These are phyloP conservation scores for Aspergillus aculeatus DNA, from an alignment of 2,329 filamentous ascomycete species.

Conservation along the genomic window DNA sequence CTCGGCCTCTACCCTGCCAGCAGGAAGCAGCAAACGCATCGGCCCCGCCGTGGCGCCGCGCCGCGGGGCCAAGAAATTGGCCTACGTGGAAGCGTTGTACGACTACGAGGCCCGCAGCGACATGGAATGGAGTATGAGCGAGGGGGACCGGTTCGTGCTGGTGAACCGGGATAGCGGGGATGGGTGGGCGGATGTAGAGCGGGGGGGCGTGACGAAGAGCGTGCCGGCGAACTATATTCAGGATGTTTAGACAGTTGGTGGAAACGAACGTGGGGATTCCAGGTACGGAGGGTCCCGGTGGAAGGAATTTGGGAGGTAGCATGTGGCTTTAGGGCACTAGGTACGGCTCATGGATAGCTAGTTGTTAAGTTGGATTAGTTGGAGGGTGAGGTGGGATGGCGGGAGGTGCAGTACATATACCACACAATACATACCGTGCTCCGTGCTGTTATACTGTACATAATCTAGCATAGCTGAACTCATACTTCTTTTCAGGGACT, in stretches of 20 bases:
- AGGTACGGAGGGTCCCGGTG: too few species aligned
- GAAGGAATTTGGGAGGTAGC: neutral
- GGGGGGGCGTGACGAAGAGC: slow-evolving; percentile 78
- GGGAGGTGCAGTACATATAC: too few species aligned
- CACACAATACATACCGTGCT: too few species aligned
- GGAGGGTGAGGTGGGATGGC: too few species aligned
- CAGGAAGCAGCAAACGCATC: slow-evolving; percentile 65
- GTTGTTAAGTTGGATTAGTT: neutral
- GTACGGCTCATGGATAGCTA: neutral
- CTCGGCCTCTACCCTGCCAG: slow-evolving; percentile 16
- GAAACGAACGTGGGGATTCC: too few species aligned
- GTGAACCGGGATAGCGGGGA: slow-evolving; percentile 86
- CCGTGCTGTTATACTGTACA: too few species aligned
- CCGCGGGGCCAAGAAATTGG: slow-evolving; percentile 87
- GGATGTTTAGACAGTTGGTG: slow-evolving; percentile 52
- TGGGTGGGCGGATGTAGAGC: slow-evolving; percentile 96
- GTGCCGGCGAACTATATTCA: slow-evolving; percentile 94
- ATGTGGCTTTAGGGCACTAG: neutral
- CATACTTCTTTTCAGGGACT: too few species aligned
- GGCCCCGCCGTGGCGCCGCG: slow-evolving; percentile 88
- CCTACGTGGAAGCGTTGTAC: slow-evolving; percentile 90
- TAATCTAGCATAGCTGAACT: too few species aligned
- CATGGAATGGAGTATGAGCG: slow-evolving; percentile 82
- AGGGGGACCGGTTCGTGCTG: slow-evolving; percentile 89
- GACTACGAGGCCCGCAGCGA: slow-evolving; percentile 85